Conservation (phyloP, 192 early-diverging fungal species). For the Rhizophagus clarus region DNA sequence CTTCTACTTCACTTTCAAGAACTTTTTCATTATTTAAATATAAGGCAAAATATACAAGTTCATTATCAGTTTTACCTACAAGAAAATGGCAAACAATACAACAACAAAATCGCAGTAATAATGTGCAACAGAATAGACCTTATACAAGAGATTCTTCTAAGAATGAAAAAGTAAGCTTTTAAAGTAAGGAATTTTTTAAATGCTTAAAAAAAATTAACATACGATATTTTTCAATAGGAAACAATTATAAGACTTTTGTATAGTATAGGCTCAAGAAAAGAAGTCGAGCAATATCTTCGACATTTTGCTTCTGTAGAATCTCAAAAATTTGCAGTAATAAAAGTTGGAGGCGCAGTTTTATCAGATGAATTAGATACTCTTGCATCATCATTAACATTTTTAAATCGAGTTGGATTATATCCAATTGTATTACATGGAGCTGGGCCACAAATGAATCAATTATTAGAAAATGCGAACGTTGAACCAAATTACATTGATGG, state of each 20-base stretch:
- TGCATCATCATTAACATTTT: slow-evolving; percentile 93
- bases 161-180: slow-evolving; percentile 29
- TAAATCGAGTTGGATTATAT: slow-evolving; percentile 96
- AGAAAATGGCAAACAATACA: background rate
- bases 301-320: slow-evolving; percentile 97
- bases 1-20: background rate
- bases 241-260: slow-evolving; percentile 89
- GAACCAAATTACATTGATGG: slow-evolving; percentile 94
- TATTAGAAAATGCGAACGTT: slow-evolving; percentile 91
- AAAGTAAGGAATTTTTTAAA: too few species aligned
- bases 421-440: slow-evolving; percentile 99
- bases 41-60: slow-evolving; percentile 1
- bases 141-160: slow-evolving; percentile 3
- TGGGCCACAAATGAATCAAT: slow-evolving; percentile 92
- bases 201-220: background rate
- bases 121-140: background rate
- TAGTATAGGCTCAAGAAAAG: slow-evolving; percentile 99
- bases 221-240: slow-evolving; percentile 51
- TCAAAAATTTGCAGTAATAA: slow-evolving; percentile 99
- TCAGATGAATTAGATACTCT: slow-evolving; percentile 94
- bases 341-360: slow-evolving; percentile 95
- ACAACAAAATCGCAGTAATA: background rate
- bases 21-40: background rate
- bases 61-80: background rate
- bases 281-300: slow-evolving; percentile 97